phyloP scores from a whole-genome alignment of 495 filamentous ascomycete species.

The Oidiodendron maius region DNA sequence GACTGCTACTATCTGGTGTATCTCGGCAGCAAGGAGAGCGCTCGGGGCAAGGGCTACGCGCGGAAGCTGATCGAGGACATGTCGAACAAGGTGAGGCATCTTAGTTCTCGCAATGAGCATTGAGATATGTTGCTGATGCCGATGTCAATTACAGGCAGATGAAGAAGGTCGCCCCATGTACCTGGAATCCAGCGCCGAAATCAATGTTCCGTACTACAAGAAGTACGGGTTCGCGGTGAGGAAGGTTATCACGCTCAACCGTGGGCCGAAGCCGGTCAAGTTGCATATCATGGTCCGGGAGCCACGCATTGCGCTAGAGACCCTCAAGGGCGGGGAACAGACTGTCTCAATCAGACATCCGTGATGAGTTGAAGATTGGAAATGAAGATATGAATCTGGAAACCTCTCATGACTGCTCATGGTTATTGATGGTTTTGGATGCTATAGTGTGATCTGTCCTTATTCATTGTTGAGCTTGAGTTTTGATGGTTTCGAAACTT shows the following conservation, averaged over 20 bases:
- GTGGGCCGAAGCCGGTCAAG: conserved; percentile 52
- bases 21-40: conserved; percentile 61
- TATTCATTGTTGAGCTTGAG: too few relatives aligned
- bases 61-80: conserved; percentile 61
- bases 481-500: too few relatives aligned
- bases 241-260: conserved; percentile 51
- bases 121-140: conserved; percentile 2
- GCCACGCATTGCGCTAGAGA: conserved; percentile 27
- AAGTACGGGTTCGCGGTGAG: conserved; percentile 61
- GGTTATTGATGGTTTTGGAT: background rate
- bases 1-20: conserved; percentile 74
- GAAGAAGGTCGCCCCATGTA: conserved; percentile 57
- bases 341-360: conserved; percentile 7
- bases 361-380: background rate
- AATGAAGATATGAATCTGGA: too few relatives aligned
- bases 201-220: conserved; percentile 63
- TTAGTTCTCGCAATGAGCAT: too few relatives aligned
- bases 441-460: background rate
- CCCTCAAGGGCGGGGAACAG: conserved; percentile 6
- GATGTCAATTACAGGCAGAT: conserved; percentile 49
- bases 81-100: conserved; percentile 48
- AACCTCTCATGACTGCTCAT: background rate
- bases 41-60: conserved; percentile 63
- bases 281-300: conserved; percentile 76
- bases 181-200: conserved; percentile 65